These are phyloP conservation scores for Puya raimondii DNA, from an alignment of 176 grass and related monocot genomes.

Conservation along the genomic window DNA sequence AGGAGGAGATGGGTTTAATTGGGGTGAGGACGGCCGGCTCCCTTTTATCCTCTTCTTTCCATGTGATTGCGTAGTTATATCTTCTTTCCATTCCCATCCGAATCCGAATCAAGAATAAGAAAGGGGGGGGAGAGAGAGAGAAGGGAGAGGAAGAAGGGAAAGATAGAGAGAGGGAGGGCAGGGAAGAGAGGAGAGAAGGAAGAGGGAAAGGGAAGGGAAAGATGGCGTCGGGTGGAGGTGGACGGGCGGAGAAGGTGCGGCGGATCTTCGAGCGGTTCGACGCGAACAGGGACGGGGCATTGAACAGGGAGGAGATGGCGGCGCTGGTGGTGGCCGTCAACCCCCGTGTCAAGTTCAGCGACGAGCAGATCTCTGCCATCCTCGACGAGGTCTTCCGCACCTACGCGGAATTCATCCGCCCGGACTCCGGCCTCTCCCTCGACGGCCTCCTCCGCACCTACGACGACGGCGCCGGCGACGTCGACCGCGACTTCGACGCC, in stretches of 20 bases:
- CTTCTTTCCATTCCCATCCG: too few species aligned
- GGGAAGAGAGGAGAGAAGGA: not conserved
- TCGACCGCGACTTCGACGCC: constrained; percentile 26
- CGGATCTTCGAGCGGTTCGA: constrained; percentile 8
- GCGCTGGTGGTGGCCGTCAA: not conserved
- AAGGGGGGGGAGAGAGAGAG: too few species aligned
- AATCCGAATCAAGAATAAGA: too few species aligned
- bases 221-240: not conserved
- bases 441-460: not conserved
- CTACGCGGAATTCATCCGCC: not conserved
- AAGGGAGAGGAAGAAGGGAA: too few species aligned
- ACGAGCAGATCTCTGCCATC: not conserved
- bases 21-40: too few species aligned
- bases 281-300: not conserved
- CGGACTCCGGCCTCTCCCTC: not conserved
- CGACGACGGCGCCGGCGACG: not conserved
- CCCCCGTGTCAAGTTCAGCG: not conserved
- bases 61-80: too few species aligned
- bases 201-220: not conserved
- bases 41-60: too few species aligned
- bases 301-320: constrained; percentile 5
- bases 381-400: constrained; percentile 6
- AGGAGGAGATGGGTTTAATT: too few species aligned
- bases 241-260: not conserved
- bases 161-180: not conserved